A percentile compares a stretch with the other conserved stretches of the same genome.
Evolutionary conservation across 331 rosid species (phyloP).

Genomic region (Quercus lobata): DNA sequence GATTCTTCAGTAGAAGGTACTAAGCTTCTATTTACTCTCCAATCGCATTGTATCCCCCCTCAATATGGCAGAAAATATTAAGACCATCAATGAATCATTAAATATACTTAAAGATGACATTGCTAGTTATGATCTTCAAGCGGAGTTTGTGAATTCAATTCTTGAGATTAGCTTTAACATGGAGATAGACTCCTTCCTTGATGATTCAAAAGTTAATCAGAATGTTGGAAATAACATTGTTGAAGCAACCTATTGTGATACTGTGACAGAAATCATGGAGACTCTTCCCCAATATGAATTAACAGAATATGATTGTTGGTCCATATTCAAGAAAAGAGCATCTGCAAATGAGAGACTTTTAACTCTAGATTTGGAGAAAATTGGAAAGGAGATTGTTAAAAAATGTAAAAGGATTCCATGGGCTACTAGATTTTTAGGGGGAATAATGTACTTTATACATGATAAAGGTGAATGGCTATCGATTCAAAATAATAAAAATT

Average conservation of each 20-base stretch:
- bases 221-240: too few species aligned
- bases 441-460: background rate
- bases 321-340: background rate
- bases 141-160: too few species aligned
- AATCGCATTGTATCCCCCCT: too few species aligned
- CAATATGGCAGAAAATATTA: too few species aligned
- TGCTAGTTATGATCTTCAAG: too few species aligned
- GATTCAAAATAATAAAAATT: background rate
- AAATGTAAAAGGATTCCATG: background rate
- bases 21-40: too few species aligned
- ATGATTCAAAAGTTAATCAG: background rate
- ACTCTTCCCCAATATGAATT: background rate
- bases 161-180: too few species aligned
- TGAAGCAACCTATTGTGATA: too few species aligned
- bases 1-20: background rate
- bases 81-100: too few species aligned
- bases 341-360: background rate
- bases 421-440: background rate
- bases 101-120: too few species aligned
- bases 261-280: accelerated
- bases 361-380: background rate
- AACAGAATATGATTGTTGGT: background rate
- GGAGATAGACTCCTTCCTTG: too few species aligned
- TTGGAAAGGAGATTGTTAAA: background rate
- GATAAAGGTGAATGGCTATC: background rate